Base-by-base conservation (phyloP, 2,329 filamentous ascomycete genomes). In the Harringtonia lauricola region DNA sequence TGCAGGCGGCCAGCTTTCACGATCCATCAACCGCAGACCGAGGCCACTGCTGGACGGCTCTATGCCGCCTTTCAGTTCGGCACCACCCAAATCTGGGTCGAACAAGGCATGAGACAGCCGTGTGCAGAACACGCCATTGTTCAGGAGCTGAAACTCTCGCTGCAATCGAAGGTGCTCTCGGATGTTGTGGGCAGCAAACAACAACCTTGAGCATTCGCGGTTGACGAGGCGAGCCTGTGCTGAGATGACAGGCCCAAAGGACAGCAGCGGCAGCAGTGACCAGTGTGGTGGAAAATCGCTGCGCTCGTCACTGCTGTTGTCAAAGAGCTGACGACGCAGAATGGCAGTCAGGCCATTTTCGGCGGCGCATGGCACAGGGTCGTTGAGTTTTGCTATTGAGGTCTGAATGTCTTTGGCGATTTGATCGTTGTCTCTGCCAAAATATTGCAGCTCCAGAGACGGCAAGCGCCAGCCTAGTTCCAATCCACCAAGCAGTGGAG, bases 1-100 rank as follows among this genome's bases (percentile, higher is more conserved):
- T 21, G 88, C 88, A 5, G 92, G 92, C 22, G 92, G 92, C 92
- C 92, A 96, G 28, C 73, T 86, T 44, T 86, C 79, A 14, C 87
- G 76, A 2, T 76, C 78, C n/a, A 84, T 84, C 1, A 96, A 68
- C 34, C 88, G 82, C 34, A 96, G 69, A 1, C 92, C 90, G 70
- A 94, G 90, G 46, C 80, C 75, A 48, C 80, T 75, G 39, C 85
- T 81, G 37, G 76, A 76, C 9, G 80, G 74, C 36, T 84, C 76
- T 28, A 81, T 70, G 3, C 86, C 86, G 40, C 30, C 37, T 29
- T 76, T 76, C 36, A 83, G 73, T 57, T 94, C 86, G 3, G 87
- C 83, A 22, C 82, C 84, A 52, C 85, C 81, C 39, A 92, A 72
- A 21, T 94, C 81, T 0, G 87, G 79, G 47, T 89, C 83, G 54